A percentile compares a stretch with the other conserved stretches of the same genome.
These are phyloP conservation scores for Gyrodon lividus DNA, from an alignment of 768 basidiomycete species.

Conservation along the genomic window DNA sequence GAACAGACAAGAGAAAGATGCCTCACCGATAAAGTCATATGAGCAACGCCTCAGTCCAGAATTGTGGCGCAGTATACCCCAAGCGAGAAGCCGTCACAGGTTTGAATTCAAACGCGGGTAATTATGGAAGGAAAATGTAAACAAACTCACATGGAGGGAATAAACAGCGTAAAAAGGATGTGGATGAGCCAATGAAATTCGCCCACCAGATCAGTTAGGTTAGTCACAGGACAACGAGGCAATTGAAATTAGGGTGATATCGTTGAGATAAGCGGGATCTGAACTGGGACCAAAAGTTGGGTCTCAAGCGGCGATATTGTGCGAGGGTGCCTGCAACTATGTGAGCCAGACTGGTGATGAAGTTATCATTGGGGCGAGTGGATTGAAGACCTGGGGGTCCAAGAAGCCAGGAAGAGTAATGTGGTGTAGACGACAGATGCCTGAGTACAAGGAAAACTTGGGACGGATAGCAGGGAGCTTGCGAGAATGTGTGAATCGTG, in stretches of 20 bases:
- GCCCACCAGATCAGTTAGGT: constrained; percentile 5
- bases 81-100: neutral
- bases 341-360: neutral
- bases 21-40: neutral
- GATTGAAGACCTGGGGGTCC: neutral
- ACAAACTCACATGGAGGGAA: constrained; percentile 12
- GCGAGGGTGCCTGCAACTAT: too few relatives aligned
- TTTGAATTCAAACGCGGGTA: neutral
- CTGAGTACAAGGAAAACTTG: too few relatives aligned
- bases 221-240: neutral
- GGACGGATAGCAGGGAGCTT: too few relatives aligned
- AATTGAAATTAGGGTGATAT: neutral
- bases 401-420: too few relatives aligned
- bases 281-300: constrained; percentile 8
- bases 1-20: neutral
- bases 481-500: neutral
- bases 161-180: neutral
- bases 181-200: neutral
- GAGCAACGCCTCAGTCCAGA: neutral
- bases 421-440: too few relatives aligned
- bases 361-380: neutral
- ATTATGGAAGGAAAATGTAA: neutral
- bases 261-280: constrained; percentile 12
- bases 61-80: neutral
- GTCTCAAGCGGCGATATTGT: too few relatives aligned